Evolutionary conservation across 106 monocot genomes (phyloP), one percentile per base, ranked within the genome.

Genomic region (Agapanthus africanus): DNA sequence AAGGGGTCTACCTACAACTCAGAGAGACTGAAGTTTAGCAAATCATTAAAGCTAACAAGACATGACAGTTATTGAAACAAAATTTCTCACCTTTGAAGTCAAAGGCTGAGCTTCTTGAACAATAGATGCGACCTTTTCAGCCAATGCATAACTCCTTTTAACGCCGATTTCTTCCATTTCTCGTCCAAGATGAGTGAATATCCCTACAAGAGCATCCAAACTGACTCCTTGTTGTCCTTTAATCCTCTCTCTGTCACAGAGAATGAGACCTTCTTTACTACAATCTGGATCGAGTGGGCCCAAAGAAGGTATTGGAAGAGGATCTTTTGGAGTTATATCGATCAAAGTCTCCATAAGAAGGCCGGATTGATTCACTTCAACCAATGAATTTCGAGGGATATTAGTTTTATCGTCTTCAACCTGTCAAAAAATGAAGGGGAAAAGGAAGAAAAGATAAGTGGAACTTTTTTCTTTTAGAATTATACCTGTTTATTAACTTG

Each of bases 331-430:
- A 39, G 89, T 90, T 26, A 99, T 90, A 78, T 99, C 97, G 69
- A 99, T 92, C 21, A 90, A 36, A 6, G 97, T 92, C 61, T 99
- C 97, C 97, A 99, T 99, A 47, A 99, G 92, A 54, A 99, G 90
- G 18, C 97, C 97, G 40, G 97, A 92, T 47, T 99, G 97, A 70
- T 99, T 99, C 63, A 99, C 97, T 63, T 99, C 92, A 62, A 99
- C 79, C 21, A 87, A 64, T 18, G 97, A 92, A 76, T 99, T 99
- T 41, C 88, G 73, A 69, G 97, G 97, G 30, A 99, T 82, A 25
- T 92, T 73, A 56, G 82, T 87, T 73, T 89, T 92, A 41, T 87
- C 97, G 79, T 99, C 97, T 23, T 92, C 92, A 77, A 99, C 68
- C 97, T 99, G 70, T 57, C 32, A 79, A 70, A 38, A 0, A 36